Evolutionary conservation across 1,284 basidiomycete genomes (phyloP), one percentile per base, ranked within the genome.

Genomic region (Cutaneotrichosporon spelunceum): DNA sequence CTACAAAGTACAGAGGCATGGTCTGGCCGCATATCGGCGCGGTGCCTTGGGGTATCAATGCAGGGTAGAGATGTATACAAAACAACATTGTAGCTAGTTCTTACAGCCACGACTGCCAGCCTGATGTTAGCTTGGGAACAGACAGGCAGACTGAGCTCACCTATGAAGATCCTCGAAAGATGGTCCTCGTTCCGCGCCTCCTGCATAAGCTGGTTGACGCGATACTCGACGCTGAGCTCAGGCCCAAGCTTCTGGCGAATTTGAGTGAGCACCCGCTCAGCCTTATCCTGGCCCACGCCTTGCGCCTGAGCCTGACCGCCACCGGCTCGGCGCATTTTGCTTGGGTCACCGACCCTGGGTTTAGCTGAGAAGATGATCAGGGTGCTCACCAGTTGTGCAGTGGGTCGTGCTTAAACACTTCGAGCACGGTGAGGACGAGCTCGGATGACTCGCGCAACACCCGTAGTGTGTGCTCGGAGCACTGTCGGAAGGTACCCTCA

Each of bases 321-420:
- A 61, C 75, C 70, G 2, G 70, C 72, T 56, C 72, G 61, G 56
- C 68, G 62, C 81, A 27, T 84, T 84, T 78, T 72, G 83, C 88
- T 61, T 74, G 82, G 79, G 85, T 84, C 69, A 85, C 85, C 62
- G 85, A 84, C 13, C 84, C 74, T 70, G 65, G 19, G 82, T 61
- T 63, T 50, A 59, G 48, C 53, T 44, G 4, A 26, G 27, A n/a
- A 13, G 30, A 33, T 44, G 30, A n/a, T n/a, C 34, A 39, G 6
- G 21, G 60, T 2, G 75, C 84, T 59, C 61, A 88, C 95, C 95
- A 99, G 24, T 87, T 88, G 70, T 96, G 91, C 14, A 99, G 83
- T 0, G 96, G 95, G 78, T 99, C 95, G 72, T 97, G 87, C 76
- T 91, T 93, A 85, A 98, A 96, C 13, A 98, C 95, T 73, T 97